Percentiles rank a stretch among this genome's conserved stretches.
Evolutionary conservation across 495 filamentous ascomycete species (phyloP).

Genomic region (Podospora sp.): DNA sequence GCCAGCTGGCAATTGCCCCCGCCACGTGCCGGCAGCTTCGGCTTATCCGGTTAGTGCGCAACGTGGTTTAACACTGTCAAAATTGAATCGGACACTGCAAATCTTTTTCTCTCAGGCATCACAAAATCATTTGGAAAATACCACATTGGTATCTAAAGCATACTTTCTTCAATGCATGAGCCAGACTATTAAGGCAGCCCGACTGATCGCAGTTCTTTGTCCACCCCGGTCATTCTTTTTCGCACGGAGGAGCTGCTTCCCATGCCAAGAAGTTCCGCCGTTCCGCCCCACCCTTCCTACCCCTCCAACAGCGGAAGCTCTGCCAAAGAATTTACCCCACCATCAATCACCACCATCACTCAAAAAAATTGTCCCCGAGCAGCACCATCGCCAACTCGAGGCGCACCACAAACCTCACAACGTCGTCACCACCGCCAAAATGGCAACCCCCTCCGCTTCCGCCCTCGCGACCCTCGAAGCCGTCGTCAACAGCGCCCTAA

Average conservation of each 20-base stretch:
- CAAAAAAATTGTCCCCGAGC: not conserved
- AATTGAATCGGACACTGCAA: conserved; percentile 12
- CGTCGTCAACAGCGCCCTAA: conserved; percentile 28
- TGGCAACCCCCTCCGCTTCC: conserved; percentile 23
- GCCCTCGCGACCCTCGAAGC: conserved; percentile 28
- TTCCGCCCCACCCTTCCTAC: not conserved
- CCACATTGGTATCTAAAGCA: no score
- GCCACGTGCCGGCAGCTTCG: conserved; percentile 19
- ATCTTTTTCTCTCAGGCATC: no score
- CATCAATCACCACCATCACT: not conserved
- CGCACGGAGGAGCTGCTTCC: no score
- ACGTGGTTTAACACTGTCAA: not conserved
- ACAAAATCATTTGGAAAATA: no score
- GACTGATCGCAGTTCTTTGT: no score
- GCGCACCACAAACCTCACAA: not conserved
- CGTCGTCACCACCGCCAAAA: conserved; percentile 1
- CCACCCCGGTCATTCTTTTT: no score
- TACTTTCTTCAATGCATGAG: no score
- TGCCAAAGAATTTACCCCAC: conserved; percentile 18
- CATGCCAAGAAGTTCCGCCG: not conserved
- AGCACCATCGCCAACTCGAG: not conserved
- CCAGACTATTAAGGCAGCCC: no score
- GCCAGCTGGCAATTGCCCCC: not conserved
- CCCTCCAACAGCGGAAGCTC: not conserved
- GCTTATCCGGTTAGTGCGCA: no score